Conservation (phyloP, 495 filamentous ascomycete genomes). For the Penicillium fimorum region DNA sequence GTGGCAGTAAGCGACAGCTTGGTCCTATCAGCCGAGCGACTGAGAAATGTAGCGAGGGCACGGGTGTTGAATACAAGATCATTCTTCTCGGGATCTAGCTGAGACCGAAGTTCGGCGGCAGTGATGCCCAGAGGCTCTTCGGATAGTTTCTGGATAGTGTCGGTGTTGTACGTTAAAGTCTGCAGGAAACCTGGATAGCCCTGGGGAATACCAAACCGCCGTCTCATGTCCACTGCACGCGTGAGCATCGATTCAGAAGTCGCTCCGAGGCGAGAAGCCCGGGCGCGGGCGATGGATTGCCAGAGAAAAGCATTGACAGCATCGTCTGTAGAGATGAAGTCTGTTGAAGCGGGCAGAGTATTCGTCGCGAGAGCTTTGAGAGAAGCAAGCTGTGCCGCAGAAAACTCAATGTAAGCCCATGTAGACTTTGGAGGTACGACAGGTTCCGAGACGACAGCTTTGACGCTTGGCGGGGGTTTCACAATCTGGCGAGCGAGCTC, state of each 20-base stretch:
- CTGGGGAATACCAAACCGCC: conserved; percentile 39
- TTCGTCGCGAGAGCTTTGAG: conserved; percentile 43
- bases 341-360: conserved; percentile 18
- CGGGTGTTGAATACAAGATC: conserved; percentile 36
- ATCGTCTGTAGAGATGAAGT: conserved; percentile 53
- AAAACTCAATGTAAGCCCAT: conserved; percentile 48
- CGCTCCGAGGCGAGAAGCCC: conserved; percentile 37
- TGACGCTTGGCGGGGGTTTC: conserved; percentile 13
- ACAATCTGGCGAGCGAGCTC: conserved; percentile 35
- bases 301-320: conserved; percentile 54
- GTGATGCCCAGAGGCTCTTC: conserved; percentile 37
- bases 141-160: conserved; percentile 29
- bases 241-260: conserved; percentile 36
- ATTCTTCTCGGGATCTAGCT: conserved; percentile 39
- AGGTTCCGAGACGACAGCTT: conserved; percentile 9
- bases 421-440: conserved; percentile 22
- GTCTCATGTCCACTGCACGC: conserved; percentile 53
- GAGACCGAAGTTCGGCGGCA: conserved; percentile 44
- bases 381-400: conserved; percentile 25
- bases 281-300: conserved; percentile 47
- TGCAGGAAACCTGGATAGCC: conserved; percentile 47
- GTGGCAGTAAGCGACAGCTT: conserved; percentile 28
- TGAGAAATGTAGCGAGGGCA: conserved; percentile 42
- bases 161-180: conserved; percentile 41
- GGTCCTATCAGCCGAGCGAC: conserved; percentile 31